Base-by-base conservation (phyloP, 2,329 filamentous ascomycete species). In the Akanthomyces dipterigenus region DNA sequence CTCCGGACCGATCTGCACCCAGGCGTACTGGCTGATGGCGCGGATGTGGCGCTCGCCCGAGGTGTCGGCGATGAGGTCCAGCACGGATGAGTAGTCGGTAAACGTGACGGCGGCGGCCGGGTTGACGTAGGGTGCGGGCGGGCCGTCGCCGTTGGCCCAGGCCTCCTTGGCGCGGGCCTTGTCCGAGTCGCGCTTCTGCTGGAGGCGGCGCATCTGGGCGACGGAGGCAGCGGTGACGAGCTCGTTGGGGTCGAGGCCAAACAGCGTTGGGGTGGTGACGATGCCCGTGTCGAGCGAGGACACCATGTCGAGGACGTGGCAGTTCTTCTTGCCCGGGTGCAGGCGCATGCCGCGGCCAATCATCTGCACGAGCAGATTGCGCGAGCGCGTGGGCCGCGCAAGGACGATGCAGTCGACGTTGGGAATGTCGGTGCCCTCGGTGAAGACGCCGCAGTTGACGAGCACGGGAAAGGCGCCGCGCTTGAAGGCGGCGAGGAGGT, bases 281-380 rank as follows among this genome's bases (percentile, higher is more conserved):
- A 99, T 90, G 5, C 95, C 95, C 0, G 87, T 89, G 56, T 87
- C 86, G 24, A 98, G 78, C 42, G 87, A 91, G 0, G 93, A 89
- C 0, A 98, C 95, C 86, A 99, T 92, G 73, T 99, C 95, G 69
- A 99, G 96, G 63, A 99, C 81, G 72, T 98, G 95, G 67, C 95
- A 99, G 70, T 98, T 85, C 43, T 87, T 77, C 74, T 99, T 99
- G 14, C 84, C 89, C 1, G 87, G 80, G 71, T 91, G 83, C 43
- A 97, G 77, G 46, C 95, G 86, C 85, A 99, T 90, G 5, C 95
- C 95, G 68, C 95, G 84, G 0, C 95, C 95, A 64, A 99, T 96
- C 95, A 99, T 99, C 74, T 99, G 95, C 1, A 98, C 86, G 1
- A 99, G 83, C 2, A 99, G 78, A 67, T 97, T 98, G n/a, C 90